phyloP scores from a whole-genome alignment of 495 filamentous ascomycete genomes.

The Hypoxylon rickii region DNA sequence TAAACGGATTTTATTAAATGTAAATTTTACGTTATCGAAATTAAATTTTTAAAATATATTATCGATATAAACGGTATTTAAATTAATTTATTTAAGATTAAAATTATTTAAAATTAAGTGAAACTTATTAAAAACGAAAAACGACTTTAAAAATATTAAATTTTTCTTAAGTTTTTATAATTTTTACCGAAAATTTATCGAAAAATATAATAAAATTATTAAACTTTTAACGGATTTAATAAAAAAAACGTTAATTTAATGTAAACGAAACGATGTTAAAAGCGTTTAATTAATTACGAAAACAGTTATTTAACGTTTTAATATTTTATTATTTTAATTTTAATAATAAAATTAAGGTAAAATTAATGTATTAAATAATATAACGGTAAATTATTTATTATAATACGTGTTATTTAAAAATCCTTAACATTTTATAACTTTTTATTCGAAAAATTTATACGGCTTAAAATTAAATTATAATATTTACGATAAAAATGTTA shows the following conservation, averaged over 20 bases:
- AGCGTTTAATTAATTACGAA: too few relatives aligned
- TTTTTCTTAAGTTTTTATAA: background rate
- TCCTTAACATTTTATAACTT: background rate
- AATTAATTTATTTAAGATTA: background rate
- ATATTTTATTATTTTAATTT: too few relatives aligned
- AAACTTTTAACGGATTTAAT: background rate
- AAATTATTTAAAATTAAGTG: background rate
- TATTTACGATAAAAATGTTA: background rate
- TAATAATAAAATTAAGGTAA: background rate
- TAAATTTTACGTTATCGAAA: background rate
- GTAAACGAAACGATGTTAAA: too few relatives aligned
- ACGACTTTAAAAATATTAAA: background rate
- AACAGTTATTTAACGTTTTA: too few relatives aligned
- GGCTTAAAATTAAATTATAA: background rate
- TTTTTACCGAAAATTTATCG: background rate
- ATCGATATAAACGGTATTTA: background rate
- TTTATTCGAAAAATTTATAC: background rate
- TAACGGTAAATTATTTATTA: background rate
- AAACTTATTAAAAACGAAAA: background rate
- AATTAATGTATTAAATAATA: background rate
- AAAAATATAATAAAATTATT: background rate
- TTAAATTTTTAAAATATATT: background rate
- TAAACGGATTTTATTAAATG: background rate
- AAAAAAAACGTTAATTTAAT: too few relatives aligned
- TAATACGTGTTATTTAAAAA: background rate